Evolutionary conservation across 2,329 filamentous ascomycete species (phyloP).

Genomic region (Drechslerella dactyloides): DNA sequence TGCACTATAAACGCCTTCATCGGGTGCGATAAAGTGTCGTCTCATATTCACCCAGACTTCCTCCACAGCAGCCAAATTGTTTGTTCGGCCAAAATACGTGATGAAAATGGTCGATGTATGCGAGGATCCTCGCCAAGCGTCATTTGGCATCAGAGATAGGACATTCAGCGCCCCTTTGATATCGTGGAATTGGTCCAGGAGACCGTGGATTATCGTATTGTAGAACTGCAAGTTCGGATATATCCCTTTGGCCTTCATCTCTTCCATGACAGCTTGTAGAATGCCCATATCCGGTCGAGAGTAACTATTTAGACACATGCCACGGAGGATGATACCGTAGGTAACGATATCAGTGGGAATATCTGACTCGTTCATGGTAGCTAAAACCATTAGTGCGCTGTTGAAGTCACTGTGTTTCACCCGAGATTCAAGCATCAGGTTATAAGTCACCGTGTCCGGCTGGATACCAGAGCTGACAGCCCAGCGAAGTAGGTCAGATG

Average conservation of each 20-base stretch:
- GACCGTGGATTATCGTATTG: slow-evolving; percentile 38
- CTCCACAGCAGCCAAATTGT: slow-evolving; percentile 23
- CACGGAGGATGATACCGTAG: slow-evolving; percentile 37
- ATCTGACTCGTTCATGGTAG: slow-evolving; percentile 14
- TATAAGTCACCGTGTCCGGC: slow-evolving; percentile 28
- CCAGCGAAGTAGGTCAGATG: slow-evolving; percentile 34
- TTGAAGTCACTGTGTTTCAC: slow-evolving; percentile 21
- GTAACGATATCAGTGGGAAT: slow-evolving; percentile 35
- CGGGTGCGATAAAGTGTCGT: slow-evolving; percentile 30
- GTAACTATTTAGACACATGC: slow-evolving; percentile 24
- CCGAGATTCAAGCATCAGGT: slow-evolving; percentile 31
- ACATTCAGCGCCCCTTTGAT: slow-evolving; percentile 34
- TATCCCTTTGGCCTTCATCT: slow-evolving; percentile 25
- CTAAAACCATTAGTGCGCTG: slow-evolving; percentile 8
- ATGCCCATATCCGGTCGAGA: slow-evolving; percentile 17
- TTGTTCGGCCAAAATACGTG: slow-evolving; percentile 16
- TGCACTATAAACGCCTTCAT: slow-evolving; percentile 37
- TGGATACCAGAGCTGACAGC: slow-evolving; percentile 16
- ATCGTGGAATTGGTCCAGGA: slow-evolving; percentile 29
- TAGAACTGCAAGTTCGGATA: slow-evolving; percentile 42
- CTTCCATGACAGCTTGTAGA: slow-evolving; percentile 14
- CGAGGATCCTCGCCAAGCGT: slow-evolving; percentile 34
- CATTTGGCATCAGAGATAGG: slow-evolving; percentile 41
- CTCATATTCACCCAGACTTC: slow-evolving; percentile 42
- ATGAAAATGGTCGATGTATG: slow-evolving; percentile 39